A percentile compares a stretch with the other conserved stretches of the same genome.
phyloP scores from a whole-genome alignment of 148 eudicot species.

The Gaultheria prostrata region DNA sequence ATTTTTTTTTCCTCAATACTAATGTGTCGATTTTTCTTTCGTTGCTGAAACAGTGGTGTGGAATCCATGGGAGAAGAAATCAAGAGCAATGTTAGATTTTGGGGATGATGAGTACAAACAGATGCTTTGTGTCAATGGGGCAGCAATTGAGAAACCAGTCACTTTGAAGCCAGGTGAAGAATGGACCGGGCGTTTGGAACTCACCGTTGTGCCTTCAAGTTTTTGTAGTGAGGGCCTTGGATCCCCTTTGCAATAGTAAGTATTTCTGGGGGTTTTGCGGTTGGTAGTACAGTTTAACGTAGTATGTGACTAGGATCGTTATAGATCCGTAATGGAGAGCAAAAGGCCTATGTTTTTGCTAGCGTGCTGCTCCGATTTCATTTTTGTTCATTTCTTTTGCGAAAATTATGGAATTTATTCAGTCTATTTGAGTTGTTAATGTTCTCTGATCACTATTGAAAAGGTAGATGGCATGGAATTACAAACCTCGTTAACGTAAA shows the following conservation, averaged over 20 bases:
- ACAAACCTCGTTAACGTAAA: background rate
- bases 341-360: background rate
- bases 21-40: background rate
- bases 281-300: background rate
- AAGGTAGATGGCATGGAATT: background rate
- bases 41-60: constrained; percentile 53
- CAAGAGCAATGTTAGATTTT: constrained; percentile 69
- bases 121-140: constrained; percentile 83
- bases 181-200: constrained; percentile 73
- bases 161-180: constrained; percentile 85
- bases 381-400: background rate
- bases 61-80: constrained; percentile 95
- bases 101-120: constrained; percentile 84
- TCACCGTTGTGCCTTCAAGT: constrained; percentile 59
- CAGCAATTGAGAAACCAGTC: constrained; percentile 67
- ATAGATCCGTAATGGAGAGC: constrained; percentile 1
- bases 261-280: background rate
- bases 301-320: background rate
- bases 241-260: constrained; percentile 15
- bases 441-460: background rate
- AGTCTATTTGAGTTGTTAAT: background rate
- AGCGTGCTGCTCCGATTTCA: background rate
- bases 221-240: constrained; percentile 66
- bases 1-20: background rate
- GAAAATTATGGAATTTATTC: background rate